Evolutionary conservation across 2,329 filamentous ascomycete species (phyloP).

Genomic region (Colletotrichum graminicola): DNA sequence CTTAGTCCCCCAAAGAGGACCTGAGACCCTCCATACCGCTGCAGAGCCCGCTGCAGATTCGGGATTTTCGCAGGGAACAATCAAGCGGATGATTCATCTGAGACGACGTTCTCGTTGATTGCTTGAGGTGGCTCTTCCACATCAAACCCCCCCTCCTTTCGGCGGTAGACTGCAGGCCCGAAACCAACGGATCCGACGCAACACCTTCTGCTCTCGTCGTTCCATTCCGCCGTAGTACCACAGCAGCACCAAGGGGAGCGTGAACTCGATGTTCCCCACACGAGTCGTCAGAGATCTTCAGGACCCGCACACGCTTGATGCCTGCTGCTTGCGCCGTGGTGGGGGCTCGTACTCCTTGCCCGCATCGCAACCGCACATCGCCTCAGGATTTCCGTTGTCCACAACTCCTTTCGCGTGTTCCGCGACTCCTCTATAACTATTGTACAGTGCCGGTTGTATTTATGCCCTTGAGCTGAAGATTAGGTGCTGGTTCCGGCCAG

Average conservation of each 20-base stretch:
- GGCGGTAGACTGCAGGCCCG: neutral
- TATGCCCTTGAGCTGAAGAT: neutral
- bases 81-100: slow-evolving; percentile 28
- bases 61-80: slow-evolving; percentile 39
- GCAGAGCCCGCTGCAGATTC: slow-evolving; percentile 40
- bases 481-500: neutral
- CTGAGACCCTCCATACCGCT: slow-evolving; percentile 37
- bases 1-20: slow-evolving; percentile 21
- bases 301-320: slow-evolving; percentile 25
- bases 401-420: slow-evolving; percentile 9
- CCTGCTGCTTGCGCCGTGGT: slow-evolving; percentile 8
- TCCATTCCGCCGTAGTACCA: slow-evolving; percentile 1
- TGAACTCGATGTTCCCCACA: slow-evolving; percentile 9
- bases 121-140: neutral
- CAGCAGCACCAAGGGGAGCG: neutral
- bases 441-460: neutral
- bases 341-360: slow-evolving; percentile 15
- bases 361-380: slow-evolving; percentile 28
- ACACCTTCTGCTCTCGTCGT: slow-evolving; percentile 16
- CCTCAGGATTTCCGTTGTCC: slow-evolving; percentile 6
- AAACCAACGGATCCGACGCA: neutral
- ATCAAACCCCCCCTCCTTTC: no score
- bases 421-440: neutral
- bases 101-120: slow-evolving; percentile 6
- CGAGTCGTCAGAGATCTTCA: slow-evolving; percentile 29